Evolutionary conservation across 1,284 basidiomycete genomes (phyloP), one percentile per base, ranked within the genome.

Genomic region (Bothia castanella): DNA sequence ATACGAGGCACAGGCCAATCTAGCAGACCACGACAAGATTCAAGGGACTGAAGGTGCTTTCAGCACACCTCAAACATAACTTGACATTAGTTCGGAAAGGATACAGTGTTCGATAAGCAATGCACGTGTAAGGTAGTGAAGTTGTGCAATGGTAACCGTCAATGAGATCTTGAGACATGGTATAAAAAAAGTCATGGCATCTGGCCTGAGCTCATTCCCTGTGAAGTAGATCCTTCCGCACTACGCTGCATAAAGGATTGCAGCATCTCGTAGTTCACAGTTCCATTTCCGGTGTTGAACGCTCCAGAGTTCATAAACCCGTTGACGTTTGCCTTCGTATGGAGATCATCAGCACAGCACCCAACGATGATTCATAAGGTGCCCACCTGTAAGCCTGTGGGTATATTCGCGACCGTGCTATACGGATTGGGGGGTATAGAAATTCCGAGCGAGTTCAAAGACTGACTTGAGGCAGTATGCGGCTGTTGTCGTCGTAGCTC

Each of bases 11-110:
- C 84, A 85, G 59, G 84, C 89, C 8, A 91, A 89, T 55, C 69
- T 84, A 27, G 87, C 87, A 2, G 89, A 92, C 61, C 89, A 91
- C 57, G 73, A 83, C 55, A 90, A 89, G 69, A 86, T 91, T 47
- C 80, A 80, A 57, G 89, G 88, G 14, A 82, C 79, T 38, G 80
- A 84, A 30, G 79, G 79, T 23, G 73, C 71, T 53, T 75, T 80
- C 62, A 79, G 69, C 58, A 64, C 72, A 32, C 72, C 70, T 7
- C 63, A 65, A 41, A 61, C 55, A 27, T 69, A 52, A 50, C 14
- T 25, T 47, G 39, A 21, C 19, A 55, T 49, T 48, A 43, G 29
- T 35, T 40, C 23, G 14, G 37, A 44, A 32, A 32, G 31, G 25
- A 48, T 55, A 53, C 23, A 35, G 31, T 42, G 42, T 27, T 42